These are phyloP conservation scores for Cryptococcus deneoformans DNA, from an alignment of 1,284 basidiomycete species.

Conservation along the genomic window DNA sequence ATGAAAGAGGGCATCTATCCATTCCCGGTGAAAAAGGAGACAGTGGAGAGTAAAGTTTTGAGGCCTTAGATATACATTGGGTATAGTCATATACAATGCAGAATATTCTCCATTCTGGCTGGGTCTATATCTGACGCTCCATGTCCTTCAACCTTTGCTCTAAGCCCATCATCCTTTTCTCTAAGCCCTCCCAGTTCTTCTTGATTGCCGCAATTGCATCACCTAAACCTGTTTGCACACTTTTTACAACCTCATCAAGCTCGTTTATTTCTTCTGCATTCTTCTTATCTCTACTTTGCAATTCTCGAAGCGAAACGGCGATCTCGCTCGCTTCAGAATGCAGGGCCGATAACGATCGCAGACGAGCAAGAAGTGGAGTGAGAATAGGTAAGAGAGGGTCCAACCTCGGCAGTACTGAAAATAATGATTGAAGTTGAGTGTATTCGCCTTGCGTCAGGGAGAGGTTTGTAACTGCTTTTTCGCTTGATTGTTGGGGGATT, in stretches of 20 bases:
- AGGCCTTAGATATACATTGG: slow-evolving; percentile 6
- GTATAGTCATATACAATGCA: slow-evolving; percentile 1
- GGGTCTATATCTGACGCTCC: slow-evolving; percentile 1
- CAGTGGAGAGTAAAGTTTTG: slow-evolving; percentile 8
- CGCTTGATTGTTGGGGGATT: slow-evolving; percentile 35
- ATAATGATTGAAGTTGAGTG: slow-evolving; percentile 58
- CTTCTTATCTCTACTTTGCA: slow-evolving; percentile 68
- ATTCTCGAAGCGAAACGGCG: slow-evolving; percentile 56
- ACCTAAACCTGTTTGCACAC: slow-evolving; percentile 67
- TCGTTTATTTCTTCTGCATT: slow-evolving; percentile 58
- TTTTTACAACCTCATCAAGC: slow-evolving; percentile 25
- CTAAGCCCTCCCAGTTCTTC: slow-evolving; percentile 65
- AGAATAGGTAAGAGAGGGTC: slow-evolving; percentile 85
- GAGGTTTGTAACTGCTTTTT: slow-evolving; percentile 15
- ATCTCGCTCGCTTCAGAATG: slow-evolving; percentile 81
- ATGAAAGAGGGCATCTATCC: slow-evolving; percentile 45
- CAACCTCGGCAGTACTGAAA: slow-evolving; percentile 76
- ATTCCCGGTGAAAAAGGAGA: slow-evolving; percentile 23
- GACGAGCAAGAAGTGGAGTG: slow-evolving; percentile 81
- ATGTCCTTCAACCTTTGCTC: slow-evolving; percentile 49
- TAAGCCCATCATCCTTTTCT: slow-evolving; percentile 56
- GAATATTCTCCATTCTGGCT: neutral
- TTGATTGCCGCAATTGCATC: slow-evolving; percentile 69
- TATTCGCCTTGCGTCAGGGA: slow-evolving; percentile 53
- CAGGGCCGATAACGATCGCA: slow-evolving; percentile 76